Conservation (phyloP, 768 basidiomycete genomes). For the Pisolithus marmoratus region DNA sequence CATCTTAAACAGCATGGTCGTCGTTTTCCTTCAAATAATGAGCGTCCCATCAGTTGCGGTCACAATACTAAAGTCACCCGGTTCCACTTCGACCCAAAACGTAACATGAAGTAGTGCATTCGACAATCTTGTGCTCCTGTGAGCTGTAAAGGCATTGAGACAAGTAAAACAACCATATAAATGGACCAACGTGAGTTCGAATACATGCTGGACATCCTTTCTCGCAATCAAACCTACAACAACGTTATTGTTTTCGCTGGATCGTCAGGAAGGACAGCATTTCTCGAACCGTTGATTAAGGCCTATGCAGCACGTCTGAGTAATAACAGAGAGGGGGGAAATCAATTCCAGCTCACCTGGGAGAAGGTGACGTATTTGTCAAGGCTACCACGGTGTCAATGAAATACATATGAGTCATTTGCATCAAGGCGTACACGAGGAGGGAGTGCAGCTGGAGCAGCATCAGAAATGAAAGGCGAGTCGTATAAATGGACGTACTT, state of each 20-base stretch:
- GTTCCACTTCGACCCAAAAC: conserved; percentile 71
- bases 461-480: not conserved
- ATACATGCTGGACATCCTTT: conserved; percentile 21
- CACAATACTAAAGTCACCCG: conserved; percentile 36
- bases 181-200: conserved; percentile 18
- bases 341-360: conserved; percentile 16
- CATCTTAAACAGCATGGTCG: conserved; percentile 75
- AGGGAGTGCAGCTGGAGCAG: conserved; percentile 46
- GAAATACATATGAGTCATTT: conserved; percentile 8
- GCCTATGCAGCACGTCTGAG: conserved; percentile 9
- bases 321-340: conserved; percentile 33
- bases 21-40: conserved; percentile 51
- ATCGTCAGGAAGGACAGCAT: not conserved
- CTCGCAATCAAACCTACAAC: conserved; percentile 18
- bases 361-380: conserved; percentile 27
- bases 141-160: conserved; percentile 20
- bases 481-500: conserved; percentile 30
- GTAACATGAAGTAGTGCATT: conserved; percentile 55
- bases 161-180: conserved; percentile 9
- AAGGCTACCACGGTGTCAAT: conserved; percentile 40
- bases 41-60: no score
- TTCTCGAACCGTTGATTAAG: conserved; percentile 13
- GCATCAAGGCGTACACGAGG: conserved; percentile 41
- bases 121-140: conserved; percentile 51
- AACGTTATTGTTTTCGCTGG: not conserved